Base-by-base conservation (phyloP, 768 basidiomycete genomes). In the Xerocomellus chrysenteron region DNA sequence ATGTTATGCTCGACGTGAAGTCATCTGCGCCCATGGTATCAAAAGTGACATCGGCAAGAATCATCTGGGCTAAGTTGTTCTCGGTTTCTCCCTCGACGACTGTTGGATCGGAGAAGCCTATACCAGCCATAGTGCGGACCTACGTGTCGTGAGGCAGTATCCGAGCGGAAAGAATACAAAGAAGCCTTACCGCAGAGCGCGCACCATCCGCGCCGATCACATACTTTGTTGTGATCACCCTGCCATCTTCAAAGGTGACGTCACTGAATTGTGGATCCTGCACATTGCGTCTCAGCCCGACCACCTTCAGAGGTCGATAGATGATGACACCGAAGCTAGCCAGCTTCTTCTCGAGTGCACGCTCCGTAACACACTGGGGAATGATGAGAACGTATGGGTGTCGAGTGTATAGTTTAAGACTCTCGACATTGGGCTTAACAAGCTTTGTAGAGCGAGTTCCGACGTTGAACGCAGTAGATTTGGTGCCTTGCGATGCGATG, bases 181-280 rank as follows among this genome's bases (percentile, higher is more conserved):
- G 30, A 24, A 7, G 47, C 63, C 73, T 47, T 60, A 82, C 82
- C 35, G 64, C 60, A 1, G 81, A 83, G 54, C 65, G 73, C 3
- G 79, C 68, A 4, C 82, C 82, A 61, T 84, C 82, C 6, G 82
- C 80, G 24, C 78, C 82, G 33, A 83, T 60, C 5, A 82, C 75
- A 62, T 80, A 82, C 35, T 73, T 74, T 14, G 81, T 65, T 4
- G 65, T 73, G 37, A 83, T 73, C 13, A 68, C 62, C 36, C 73
- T 73, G 4, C 82, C 81, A 44, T 75, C 72, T 32, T 82, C 79
- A 58, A 84, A 81, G 0, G 65, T 60, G n/a, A 79, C 80, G 14
- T 79, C 73, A 8, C 64, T 72, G 13, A 76, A 26, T 12, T 64
- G 65, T 13, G 52, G 11, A 33, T 75, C 67, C n/a, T 60, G 56